phyloP scores from a whole-genome alignment of 495 filamentous ascomycete genomes.

The Lasiosphaeria ovina region DNA sequence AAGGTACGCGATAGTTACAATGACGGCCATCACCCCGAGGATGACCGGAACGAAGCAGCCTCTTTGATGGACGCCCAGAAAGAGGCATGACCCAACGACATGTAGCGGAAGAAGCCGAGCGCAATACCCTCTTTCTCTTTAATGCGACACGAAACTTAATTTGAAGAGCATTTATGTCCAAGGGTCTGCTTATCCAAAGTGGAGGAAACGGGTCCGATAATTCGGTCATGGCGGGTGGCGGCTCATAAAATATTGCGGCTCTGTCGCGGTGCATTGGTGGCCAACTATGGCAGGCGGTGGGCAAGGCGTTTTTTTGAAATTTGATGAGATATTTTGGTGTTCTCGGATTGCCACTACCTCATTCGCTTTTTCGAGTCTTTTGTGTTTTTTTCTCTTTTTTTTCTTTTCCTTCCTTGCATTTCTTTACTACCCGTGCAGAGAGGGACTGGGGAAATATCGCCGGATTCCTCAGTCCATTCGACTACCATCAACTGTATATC shows the following conservation, averaged over 20 bases:
- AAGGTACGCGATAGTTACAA: conserved; percentile 15
- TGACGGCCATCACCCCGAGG: conserved; percentile 2
- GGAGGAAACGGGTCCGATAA: background rate
- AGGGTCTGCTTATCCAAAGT: background rate
- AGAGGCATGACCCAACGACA: background rate
- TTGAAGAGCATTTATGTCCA: too few species aligned
- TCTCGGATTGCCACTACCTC: too few species aligned
- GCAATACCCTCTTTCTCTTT: background rate
- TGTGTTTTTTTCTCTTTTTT: too few species aligned
- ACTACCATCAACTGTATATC: too few species aligned
- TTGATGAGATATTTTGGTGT: too few species aligned
- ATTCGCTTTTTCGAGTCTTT: too few species aligned
- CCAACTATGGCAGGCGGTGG: background rate
- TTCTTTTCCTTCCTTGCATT: too few species aligned
- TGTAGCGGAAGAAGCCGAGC: background rate
- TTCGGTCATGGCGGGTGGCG: background rate
- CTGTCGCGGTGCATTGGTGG: background rate
- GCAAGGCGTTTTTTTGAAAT: background rate
- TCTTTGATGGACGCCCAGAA: conserved; percentile 3
- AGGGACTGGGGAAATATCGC: too few species aligned
- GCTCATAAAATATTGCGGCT: background rate
- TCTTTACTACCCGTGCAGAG: too few species aligned
- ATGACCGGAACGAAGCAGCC: conserved; percentile 1
- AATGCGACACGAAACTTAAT: background rate
- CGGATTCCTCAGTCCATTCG: too few species aligned